Percentiles rank a stretch among this genome's conserved stretches.
phyloP scores from a whole-genome alignment of 2,329 filamentous ascomycete genomes.

The Phialocephala sp. region DNA sequence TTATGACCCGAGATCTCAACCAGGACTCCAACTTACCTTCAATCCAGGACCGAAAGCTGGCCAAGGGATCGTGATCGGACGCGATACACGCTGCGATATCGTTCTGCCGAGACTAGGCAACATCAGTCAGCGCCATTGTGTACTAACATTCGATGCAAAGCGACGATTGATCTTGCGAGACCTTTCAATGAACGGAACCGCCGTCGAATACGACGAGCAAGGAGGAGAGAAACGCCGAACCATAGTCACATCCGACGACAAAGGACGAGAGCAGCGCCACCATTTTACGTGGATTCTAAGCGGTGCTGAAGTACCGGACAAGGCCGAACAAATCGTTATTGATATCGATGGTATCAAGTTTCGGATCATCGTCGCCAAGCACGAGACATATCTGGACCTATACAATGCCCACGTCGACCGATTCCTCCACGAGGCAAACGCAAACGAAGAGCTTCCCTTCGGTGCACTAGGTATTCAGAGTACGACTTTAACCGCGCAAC shows the following conservation, averaged over 20 bases:
- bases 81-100: conserved; percentile 12
- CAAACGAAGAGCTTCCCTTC: neutral
- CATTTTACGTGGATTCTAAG: conserved; percentile 13
- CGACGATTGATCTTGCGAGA: conserved; percentile 26
- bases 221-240: too few relatives aligned
- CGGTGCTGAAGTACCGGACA: neutral
- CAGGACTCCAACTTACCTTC: conserved; percentile 4
- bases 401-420: conserved; percentile 23
- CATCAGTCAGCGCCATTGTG: conserved; percentile 20
- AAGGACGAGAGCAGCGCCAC: conserved; percentile 14
- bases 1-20: neutral
- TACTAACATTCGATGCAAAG: conserved; percentile 21
- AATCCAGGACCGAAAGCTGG: conserved; percentile 11
- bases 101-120: conserved; percentile 14
- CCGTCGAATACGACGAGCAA: conserved; percentile 24
- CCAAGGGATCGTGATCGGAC: neutral
- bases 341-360: conserved; percentile 17
- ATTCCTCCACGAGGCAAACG: conserved; percentile 20
- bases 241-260: too few relatives aligned
- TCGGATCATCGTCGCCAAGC: conserved; percentile 15
- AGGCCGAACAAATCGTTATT: conserved; percentile 9
- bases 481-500: conserved; percentile 13
- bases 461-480: neutral
- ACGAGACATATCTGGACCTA: conserved; percentile 18
- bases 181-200: conserved; percentile 19